Conservation (phyloP, 345 rosid species). For the Eutrema heterophyllum region DNA sequence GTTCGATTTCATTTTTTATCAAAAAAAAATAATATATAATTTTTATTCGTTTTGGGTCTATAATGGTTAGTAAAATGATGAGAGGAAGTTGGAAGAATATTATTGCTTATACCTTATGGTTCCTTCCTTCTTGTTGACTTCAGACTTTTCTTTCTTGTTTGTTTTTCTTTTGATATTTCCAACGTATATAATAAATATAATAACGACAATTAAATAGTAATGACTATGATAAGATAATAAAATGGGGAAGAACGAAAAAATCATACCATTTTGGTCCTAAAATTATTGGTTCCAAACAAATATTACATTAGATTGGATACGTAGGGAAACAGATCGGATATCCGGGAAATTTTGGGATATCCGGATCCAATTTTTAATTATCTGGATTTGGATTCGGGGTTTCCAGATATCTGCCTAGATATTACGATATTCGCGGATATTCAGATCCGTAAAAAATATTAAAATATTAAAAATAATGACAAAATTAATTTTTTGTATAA, state of each 20-base stretch:
- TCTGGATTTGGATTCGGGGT: no score
- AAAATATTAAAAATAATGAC: no score
- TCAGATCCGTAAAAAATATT: no score
- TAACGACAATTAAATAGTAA: slow-evolving; percentile 14
- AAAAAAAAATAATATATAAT: not conserved
- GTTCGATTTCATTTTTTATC: not conserved
- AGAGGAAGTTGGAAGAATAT: slow-evolving; percentile 26
- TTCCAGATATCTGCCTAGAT: no score
- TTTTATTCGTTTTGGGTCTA: not conserved
- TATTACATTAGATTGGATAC: not conserved
- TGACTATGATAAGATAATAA: not conserved
- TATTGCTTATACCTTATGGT: slow-evolving; percentile 31
- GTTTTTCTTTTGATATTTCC: slow-evolving; percentile 26
- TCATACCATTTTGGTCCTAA: not conserved
- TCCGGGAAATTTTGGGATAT: no score
- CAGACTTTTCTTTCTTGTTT: slow-evolving; percentile 37
- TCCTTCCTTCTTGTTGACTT: slow-evolving; percentile 40
- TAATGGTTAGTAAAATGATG: slow-evolving; percentile 15
- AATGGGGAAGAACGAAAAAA: not conserved
- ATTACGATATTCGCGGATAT: no score
- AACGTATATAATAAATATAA: slow-evolving; percentile 14
- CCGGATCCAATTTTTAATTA: no score
- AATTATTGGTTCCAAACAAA: not conserved
- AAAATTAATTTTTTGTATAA: no score
- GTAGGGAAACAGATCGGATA: no score